Evolutionary conservation across 306 rosid genomes (phyloP), one percentile per base, ranked within the genome.

Genomic region (Begonia masoniana): DNA sequence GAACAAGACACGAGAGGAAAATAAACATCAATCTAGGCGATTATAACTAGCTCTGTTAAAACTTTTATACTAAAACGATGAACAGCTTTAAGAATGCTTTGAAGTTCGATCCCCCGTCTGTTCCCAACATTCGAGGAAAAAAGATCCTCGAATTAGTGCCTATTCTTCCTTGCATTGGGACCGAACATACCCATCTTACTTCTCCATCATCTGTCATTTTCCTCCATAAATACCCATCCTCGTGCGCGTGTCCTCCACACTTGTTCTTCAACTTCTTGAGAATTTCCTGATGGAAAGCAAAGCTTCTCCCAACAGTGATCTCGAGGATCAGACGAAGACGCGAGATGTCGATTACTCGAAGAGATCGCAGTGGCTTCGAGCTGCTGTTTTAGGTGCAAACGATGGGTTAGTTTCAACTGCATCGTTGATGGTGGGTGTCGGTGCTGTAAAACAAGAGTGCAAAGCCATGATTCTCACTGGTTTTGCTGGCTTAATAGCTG

Each of bases 341-440:
- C 52, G 78, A 26, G 79, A 71, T 9, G 69, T 91, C 52, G 93
- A 91, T 69, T 91, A 91, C 76, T 73, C 94, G 0, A 91, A 81
- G 61, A 76, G 99, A 16, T 82, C 99, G 5, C 99, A 91, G 42
- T 91, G 99, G 99, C 77, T 91, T 4, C 79, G 99, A 0, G 99
- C 99, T 0, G 96, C 99, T 0, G 93, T 86, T 3, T 76, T 91
- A 6, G 99, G 99, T 4, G 99, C 96, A 62, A 91, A 86, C 59
- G 99, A 91, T 41, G 99, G 99, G 2, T 59, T 91, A 62, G 83
- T 91, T 51, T 91, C 99, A 1, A 91, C 96, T 5, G 94, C 99
- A 14, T 86, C 99, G 0, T 56, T 91, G 0, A 91, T 91, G 94
- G 75, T 91, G 94, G 99, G 99, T 9, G 82, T 91, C 0, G 99